These are phyloP conservation scores for Solanum pennellii DNA, from an alignment of 257 asterid genomes.

Conservation along the genomic window DNA sequence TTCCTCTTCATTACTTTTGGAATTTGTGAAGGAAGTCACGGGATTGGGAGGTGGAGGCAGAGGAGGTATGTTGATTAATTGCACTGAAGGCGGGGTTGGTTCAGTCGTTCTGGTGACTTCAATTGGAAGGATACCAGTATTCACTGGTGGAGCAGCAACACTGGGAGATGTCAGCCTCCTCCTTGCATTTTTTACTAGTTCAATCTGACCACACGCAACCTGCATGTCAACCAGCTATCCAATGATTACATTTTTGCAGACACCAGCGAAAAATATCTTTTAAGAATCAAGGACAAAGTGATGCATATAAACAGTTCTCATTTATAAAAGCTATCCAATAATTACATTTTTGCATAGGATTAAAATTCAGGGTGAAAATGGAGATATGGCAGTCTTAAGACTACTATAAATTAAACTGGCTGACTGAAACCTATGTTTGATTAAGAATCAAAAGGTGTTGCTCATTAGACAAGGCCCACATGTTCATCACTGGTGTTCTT, in stretches of 20 bases:
- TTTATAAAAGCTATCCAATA: not conserved
- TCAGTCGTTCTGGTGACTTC: conserved; percentile 18
- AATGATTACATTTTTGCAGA: not conserved
- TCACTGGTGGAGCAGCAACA: conserved; percentile 7
- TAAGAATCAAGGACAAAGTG: not conserved
- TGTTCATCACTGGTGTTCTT: not conserved
- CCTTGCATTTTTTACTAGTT: conserved; percentile 34
- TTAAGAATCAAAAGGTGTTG: not conserved
- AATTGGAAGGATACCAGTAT: conserved; percentile 10
- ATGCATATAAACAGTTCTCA: not conserved
- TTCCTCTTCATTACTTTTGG: conserved; percentile 50
- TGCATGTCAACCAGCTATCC: conserved; percentile 15
- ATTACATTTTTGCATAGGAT: not conserved
- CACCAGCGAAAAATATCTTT: not conserved
- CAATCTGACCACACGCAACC: conserved; percentile 56
- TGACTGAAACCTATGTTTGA: not conserved
- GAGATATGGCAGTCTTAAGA: not conserved
- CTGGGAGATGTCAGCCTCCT: conserved; percentile 36
- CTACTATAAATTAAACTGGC: not conserved
- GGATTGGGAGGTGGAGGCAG: conserved; percentile 25
- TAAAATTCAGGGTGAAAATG: not conserved
- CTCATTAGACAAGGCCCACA: not conserved
- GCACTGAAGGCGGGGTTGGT: conserved; percentile 20
- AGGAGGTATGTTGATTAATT: conserved; percentile 16
- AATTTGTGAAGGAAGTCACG: conserved; percentile 18